A percentile compares a stretch with the other conserved stretches of the same genome.
Conservation (phyloP, 345 rosid species). For the Lepidium didymum region DNA sequence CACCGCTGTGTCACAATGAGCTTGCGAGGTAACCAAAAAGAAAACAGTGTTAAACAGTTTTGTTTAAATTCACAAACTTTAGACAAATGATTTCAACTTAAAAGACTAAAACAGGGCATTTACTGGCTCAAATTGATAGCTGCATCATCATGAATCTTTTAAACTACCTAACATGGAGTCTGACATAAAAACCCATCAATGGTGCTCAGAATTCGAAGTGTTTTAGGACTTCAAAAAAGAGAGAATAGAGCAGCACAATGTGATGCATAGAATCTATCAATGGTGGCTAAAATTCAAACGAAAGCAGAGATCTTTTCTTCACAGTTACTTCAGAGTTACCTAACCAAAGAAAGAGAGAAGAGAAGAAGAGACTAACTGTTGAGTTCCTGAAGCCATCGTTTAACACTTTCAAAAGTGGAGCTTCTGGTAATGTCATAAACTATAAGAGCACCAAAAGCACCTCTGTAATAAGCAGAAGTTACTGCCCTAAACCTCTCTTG, state of each 20-base stretch:
- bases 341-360: not conserved
- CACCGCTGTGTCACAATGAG: constrained; percentile 66
- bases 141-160: no score
- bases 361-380: constrained; percentile 37
- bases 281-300: not conserved
- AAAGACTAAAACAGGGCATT: not conserved
- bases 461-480: constrained; percentile 92
- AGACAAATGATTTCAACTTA: not conserved
- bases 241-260: not conserved
- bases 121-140: not conserved
- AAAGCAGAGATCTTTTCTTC: not conserved
- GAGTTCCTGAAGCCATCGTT: constrained; percentile 90
- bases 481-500: constrained; percentile 95
- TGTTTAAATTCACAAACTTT: not conserved
- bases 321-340: not conserved
- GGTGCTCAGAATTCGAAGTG: not conserved
- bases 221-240: not conserved
- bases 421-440: constrained; percentile 82
- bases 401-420: constrained; percentile 67
- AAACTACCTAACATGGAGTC: no score
- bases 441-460: constrained; percentile 86
- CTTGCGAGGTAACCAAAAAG: constrained; percentile 33
- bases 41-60: not conserved
- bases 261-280: not conserved
- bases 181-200: no score